phyloP scores from a whole-genome alignment of 768 basidiomycete genomes.

The Tricholoma hemisulphureum region DNA sequence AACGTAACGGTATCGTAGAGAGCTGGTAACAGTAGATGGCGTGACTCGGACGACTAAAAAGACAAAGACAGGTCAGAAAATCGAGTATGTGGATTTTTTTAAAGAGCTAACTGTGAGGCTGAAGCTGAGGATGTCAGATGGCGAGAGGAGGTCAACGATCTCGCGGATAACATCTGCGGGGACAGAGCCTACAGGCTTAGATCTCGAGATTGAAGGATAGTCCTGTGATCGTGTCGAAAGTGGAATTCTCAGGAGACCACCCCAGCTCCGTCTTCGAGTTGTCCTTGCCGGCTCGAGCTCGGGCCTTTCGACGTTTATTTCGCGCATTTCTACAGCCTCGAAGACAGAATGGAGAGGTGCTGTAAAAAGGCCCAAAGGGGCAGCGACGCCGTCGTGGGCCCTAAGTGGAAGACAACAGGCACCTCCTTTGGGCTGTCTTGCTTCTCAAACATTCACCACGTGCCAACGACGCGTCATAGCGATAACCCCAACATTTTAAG shows the following conservation, averaged over 20 bases:
- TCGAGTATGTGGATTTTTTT: slow-evolving; percentile 6
- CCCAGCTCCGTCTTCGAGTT: slow-evolving; percentile 29
- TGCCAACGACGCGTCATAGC: background rate
- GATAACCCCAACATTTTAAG: background rate
- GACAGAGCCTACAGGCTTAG: slow-evolving; percentile 27
- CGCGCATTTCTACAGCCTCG: slow-evolving; percentile 2
- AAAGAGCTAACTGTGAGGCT: slow-evolving; percentile 38
- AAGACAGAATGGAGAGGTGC: background rate
- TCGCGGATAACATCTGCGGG: slow-evolving; percentile 41
- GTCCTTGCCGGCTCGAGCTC: slow-evolving; percentile 10
- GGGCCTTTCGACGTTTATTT: slow-evolving; percentile 1
- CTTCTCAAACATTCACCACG: slow-evolving; percentile 4
- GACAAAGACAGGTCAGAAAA: slow-evolving; percentile 1
- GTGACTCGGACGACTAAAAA: slow-evolving; percentile 30
- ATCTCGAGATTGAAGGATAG: slow-evolving; percentile 24
- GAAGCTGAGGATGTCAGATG: slow-evolving; percentile 41
- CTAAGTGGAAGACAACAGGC: background rate
- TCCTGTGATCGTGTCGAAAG: slow-evolving; percentile 27
- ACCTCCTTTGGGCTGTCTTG: background rate
- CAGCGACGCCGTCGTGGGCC: background rate
- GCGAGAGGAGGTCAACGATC: slow-evolving; percentile 34
- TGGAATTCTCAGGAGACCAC: slow-evolving; percentile 34
- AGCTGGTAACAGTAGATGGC: slow-evolving; percentile 34
- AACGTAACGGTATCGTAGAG: slow-evolving; percentile 46
- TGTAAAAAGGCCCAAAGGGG: background rate